Evolutionary conservation across 2,329 filamentous ascomycete species (phyloP), one percentile per base, ranked within the genome.

Genomic region (Annulohypoxylon truncatum): DNA sequence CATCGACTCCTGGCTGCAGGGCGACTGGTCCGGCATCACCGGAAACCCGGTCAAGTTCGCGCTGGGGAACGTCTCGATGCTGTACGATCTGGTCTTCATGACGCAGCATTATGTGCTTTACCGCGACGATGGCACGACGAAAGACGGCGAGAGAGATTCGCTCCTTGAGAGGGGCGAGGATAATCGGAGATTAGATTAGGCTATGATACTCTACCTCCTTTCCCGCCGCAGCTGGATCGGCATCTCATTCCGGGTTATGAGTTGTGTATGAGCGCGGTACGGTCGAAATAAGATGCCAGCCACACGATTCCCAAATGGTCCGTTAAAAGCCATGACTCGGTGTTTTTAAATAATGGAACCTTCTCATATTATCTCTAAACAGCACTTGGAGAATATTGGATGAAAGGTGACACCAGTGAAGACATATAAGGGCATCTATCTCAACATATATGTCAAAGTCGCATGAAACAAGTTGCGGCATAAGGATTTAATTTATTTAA

Each of bases 21-120:
- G 85, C 59, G 93, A 97, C 81, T 97, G 95, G 94, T 92, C 90
- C 50, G 96, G 95, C 20, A 84, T 98, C 62, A 94, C 90, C 0
- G 95, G 94, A 1, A 98, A 98, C 77, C 93, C 94, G 0, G 90
- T 96, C 72, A 99, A 98, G 81, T 89, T 98, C 63, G 89, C 90
- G 2, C 84, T 98, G 42, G 92, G 92, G 12, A 95, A 97, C 75
- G 88, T 97, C 47, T 93, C 90, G 62, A 90, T 98, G 73, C 77
- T 92, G 2, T 98, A 97, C 77, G 95, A 98, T 76, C 69, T 91
- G 29, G 83, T 97, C 51, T 98, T 98, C 76, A 90, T 98, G 54
- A 75, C 86, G 3, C 96, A 99, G 81, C 96, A 98, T 79, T 98
- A 94, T 73, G 81, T 94, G 33, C 78, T 97, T 18, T 98, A 97